A percentile compares a stretch with the other conserved stretches of the same genome.
phyloP scores from a whole-genome alignment of 106 monocot species.

The Narthecium ossifragum region DNA sequence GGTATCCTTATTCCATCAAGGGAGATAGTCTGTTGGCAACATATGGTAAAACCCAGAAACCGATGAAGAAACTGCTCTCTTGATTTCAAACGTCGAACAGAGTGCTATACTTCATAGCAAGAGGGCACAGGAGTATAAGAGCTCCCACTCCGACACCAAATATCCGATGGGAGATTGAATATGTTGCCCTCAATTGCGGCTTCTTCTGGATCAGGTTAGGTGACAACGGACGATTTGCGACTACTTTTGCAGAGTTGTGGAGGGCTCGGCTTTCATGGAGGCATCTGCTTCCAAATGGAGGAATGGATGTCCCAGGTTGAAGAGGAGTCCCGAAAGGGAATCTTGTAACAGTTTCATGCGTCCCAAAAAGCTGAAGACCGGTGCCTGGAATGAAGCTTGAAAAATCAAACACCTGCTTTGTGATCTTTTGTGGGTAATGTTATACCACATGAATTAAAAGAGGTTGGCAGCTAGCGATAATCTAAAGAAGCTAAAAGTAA shows the following conservation, averaged over 20 bases:
- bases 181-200: conserved; percentile 62
- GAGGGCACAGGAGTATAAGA: conserved; percentile 30
- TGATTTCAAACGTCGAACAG: conserved; percentile 40
- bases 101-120: conserved; percentile 41
- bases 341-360: neutral
- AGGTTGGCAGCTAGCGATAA: too few species aligned
- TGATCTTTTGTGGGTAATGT: too few species aligned
- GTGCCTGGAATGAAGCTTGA: conserved; percentile 15
- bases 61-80: neutral
- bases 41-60: too few species aligned
- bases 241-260: conserved; percentile 26
- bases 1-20: too few species aligned
- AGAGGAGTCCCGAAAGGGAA: too few species aligned
- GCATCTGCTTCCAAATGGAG: conserved; percentile 9
- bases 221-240: conserved; percentile 59
- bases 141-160: conserved; percentile 33
- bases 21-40: too few species aligned
- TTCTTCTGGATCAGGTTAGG: conserved; percentile 67
- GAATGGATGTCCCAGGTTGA: neutral
- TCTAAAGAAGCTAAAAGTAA: too few species aligned
- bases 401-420: too few species aligned
- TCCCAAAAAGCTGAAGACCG: conserved; percentile 1
- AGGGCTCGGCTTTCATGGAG: conserved; percentile 31
- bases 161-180: conserved; percentile 67
- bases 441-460: too few species aligned